Percentiles rank a stretch among this genome's conserved stretches.
Conservation (phyloP, 495 filamentous ascomycete species). For the Antarctomyces pellizariae region DNA sequence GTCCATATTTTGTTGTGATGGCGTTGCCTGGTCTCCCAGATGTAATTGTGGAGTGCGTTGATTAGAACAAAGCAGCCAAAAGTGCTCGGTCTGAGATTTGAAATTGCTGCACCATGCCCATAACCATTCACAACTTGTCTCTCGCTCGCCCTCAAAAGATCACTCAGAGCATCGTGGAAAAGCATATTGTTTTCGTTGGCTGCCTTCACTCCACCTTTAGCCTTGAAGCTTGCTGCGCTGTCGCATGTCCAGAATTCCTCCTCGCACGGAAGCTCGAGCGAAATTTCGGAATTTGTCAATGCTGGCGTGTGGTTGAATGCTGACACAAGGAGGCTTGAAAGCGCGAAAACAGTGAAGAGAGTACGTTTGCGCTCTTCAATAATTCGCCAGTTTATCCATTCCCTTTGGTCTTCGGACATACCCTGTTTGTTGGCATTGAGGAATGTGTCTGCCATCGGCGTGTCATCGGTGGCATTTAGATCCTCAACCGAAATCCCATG, state of each 20-base stretch:
- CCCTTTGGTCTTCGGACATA: slow-evolving; percentile 45
- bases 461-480: slow-evolving; percentile 17
- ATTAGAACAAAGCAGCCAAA: slow-evolving; percentile 89
- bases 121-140: slow-evolving; percentile 35
- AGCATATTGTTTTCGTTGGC: slow-evolving; percentile 42
- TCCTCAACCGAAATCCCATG: slow-evolving; percentile 10
- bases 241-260: slow-evolving; percentile 83
- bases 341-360: slow-evolving; percentile 70
- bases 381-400: slow-evolving; percentile 77
- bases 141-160: slow-evolving; percentile 59
- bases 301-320: slow-evolving; percentile 83
- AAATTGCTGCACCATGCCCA: slow-evolving; percentile 20
- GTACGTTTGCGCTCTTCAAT: slow-evolving; percentile 87
- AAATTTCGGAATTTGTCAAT: slow-evolving; percentile 84
- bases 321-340: slow-evolving; percentile 77
- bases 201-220: slow-evolving; percentile 42
- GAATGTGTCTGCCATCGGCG: slow-evolving; percentile 18
- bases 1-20: slow-evolving; percentile 86
- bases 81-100: slow-evolving; percentile 64
- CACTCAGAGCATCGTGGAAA: slow-evolving; percentile 55
- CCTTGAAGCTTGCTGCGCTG: slow-evolving; percentile 50
- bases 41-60: slow-evolving; percentile 91
- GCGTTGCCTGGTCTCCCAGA: slow-evolving; percentile 88
- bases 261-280: slow-evolving; percentile 77
- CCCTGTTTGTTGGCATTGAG: slow-evolving; percentile 8